Conservation (phyloP, 2,329 filamentous ascomycete species). For the Pseudogymnoascus sp. region DNA sequence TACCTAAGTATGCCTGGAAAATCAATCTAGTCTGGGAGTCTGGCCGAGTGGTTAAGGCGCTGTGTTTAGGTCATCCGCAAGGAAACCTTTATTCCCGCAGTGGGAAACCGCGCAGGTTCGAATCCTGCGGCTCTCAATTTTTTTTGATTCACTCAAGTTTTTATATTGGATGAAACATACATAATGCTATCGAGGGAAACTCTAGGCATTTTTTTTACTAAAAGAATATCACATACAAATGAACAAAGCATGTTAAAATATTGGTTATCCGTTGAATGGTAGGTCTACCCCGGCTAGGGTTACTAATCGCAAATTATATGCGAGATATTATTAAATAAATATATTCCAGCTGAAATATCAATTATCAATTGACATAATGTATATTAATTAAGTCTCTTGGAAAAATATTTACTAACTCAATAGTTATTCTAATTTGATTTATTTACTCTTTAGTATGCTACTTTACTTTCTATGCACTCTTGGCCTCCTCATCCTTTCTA, state of each 20-base stretch:
- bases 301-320: background rate
- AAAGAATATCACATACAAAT: background rate
- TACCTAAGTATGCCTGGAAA: background rate
- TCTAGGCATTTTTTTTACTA: background rate
- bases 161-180: background rate
- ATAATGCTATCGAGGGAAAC: background rate
- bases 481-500: conserved; percentile 18
- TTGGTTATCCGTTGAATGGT: background rate
- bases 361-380: background rate
- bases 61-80: conserved; percentile 41
- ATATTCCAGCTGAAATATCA: background rate
- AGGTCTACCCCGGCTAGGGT: background rate
- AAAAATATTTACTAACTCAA: background rate
- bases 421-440: background rate
- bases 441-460: background rate
- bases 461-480: background rate
- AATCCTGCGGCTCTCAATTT: conserved; percentile 41
- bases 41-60: conserved; percentile 52
- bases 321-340: background rate
- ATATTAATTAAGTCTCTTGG: background rate
- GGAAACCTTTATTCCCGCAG: conserved; percentile 27
- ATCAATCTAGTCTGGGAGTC: conserved; percentile 28
- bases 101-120: conserved; percentile 44
- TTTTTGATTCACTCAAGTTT: conserved; percentile 11
- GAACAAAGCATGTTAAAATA: background rate